These are phyloP conservation scores for Pseudocercospora crystallina DNA, from an alignment of 2,329 filamentous ascomycete genomes.

Conservation along the genomic window DNA sequence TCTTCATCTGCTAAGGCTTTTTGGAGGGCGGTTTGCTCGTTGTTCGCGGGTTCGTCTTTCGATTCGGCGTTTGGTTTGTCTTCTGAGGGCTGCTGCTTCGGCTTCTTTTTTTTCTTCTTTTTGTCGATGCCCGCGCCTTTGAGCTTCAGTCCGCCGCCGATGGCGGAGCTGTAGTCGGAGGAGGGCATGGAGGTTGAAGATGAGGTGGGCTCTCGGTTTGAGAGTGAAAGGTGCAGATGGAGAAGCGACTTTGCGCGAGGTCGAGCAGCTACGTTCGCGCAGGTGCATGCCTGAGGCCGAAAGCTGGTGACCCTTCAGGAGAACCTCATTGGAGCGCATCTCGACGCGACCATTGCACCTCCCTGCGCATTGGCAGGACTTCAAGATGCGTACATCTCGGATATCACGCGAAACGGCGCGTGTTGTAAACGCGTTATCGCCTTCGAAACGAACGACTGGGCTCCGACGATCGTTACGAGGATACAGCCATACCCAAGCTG, in stretches of 20 bases:
- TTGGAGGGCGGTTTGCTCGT: slow-evolving; percentile 26
- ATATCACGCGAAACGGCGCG: slow-evolving; percentile 28
- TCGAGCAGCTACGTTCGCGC: too few relatives aligned
- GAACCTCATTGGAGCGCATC: too few relatives aligned
- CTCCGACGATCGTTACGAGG: slow-evolving; percentile 25
- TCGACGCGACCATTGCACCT: too few relatives aligned
- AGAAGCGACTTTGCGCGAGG: too few relatives aligned
- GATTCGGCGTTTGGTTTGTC: slow-evolving; percentile 13
- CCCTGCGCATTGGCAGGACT: neutral
- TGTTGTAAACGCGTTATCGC: slow-evolving; percentile 20
- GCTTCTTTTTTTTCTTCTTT: slow-evolving; percentile 61
- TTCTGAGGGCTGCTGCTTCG: slow-evolving; percentile 12
- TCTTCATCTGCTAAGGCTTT: slow-evolving; percentile 38
- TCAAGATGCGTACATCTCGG: slow-evolving; percentile 25
- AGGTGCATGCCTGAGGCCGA: too few relatives aligned
- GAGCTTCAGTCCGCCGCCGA: slow-evolving; percentile 76
- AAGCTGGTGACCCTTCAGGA: too few relatives aligned
- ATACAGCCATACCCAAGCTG: slow-evolving; percentile 14
- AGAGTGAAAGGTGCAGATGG: too few relatives aligned
- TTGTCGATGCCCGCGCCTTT: slow-evolving; percentile 72
- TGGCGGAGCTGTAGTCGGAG: slow-evolving; percentile 70
- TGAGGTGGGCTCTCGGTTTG: neutral
- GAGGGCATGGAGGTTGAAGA: slow-evolving; percentile 57
- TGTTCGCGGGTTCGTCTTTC: slow-evolving; percentile 29
- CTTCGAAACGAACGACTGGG: slow-evolving; percentile 11